Evolutionary conservation across 139 green algal species (phyloP), one percentile per base, ranked within the genome.

Genomic region (Zygnema cylindricum): DNA sequence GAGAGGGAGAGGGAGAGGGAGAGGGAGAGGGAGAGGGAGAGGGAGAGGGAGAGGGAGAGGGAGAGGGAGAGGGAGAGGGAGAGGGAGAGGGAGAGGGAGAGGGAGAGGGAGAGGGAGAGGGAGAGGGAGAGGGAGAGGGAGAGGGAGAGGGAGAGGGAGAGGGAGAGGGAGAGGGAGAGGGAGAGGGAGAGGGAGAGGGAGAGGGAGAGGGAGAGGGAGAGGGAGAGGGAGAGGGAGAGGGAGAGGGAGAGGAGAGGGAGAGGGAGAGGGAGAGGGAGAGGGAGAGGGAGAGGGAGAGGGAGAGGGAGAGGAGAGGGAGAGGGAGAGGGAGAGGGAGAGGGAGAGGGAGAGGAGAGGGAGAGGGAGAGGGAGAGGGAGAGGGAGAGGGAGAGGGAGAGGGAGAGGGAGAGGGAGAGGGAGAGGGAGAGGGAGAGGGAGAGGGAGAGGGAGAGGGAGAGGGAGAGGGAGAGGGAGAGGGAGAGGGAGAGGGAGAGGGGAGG

Each of bases 1-100:
- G 75, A 82, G 25, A 33, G 32, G 32, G 32, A 82, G n/a, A 25
- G 32, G 32, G 75, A 69, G 75, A 30, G 75, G 75, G 73, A 73
- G 57, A n/a, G n/a, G n/a, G n/a, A n/a, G n/a, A n/a, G n/a, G n/a
- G n/a, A n/a, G n/a, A n/a, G n/a, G n/a, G n/a, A n/a, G n/a, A n/a
- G n/a, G n/a, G n/a, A n/a, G n/a, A n/a, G n/a, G n/a, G n/a, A n/a
- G n/a, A n/a, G n/a, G n/a, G n/a, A n/a, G n/a, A n/a, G n/a, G n/a
- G n/a, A n/a, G n/a, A n/a, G n/a, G n/a, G n/a, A n/a, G n/a, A n/a
- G n/a, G n/a, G n/a, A n/a, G n/a, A n/a, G n/a, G n/a, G n/a, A n/a
- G n/a, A n/a, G n/a, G n/a, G n/a, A n/a, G n/a, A n/a, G n/a, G n/a
- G n/a, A n/a, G n/a, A n/a, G n/a, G n/a, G n/a, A n/a, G n/a, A n/a